Base-by-base conservation (phyloP, 2,329 filamentous ascomycete genomes). In the Pseudopyricularia javanii region DNA sequence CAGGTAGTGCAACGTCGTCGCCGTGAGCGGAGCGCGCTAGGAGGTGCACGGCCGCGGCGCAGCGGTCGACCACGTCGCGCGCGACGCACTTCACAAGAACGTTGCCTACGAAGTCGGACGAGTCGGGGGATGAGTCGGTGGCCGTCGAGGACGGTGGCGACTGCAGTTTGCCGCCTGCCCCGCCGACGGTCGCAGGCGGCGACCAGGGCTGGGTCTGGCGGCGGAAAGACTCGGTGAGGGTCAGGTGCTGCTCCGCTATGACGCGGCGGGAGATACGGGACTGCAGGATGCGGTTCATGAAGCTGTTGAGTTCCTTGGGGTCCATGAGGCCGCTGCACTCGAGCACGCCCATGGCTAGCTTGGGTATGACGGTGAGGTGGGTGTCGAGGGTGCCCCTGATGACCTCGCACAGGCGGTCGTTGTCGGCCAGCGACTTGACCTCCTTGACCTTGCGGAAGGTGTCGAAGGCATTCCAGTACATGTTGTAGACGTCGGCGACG, bases 401-500 rank as follows among this genome's bases (percentile, higher is more conserved):
- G 54, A 89, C 74, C 53, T 86, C 79, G 72, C 93, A 98, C 60
- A 95, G 85, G 45, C 69, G 73, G 59, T 96, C 90, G 65, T 98
- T 98, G 62, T 97, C 91, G 32, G 95, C 86, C 34, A 95, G 71
- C 0, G 82, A 86, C 62, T 85, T 85, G 60, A 98, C 83, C 63
- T 95, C 89, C 50, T 84, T 83, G 40, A 96, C 75, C 59, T 86
- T 85, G 49, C 93, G 86, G 58, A 97, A 86, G 52, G 76, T 83
- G 65, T 98, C 93, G 62, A 98, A 98, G n/a, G 93, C 91, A 59
- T 84, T 83, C 70, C 96, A 95, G 73, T 98, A 98, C 7, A 96
- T 78, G 66, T 97, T 89, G 70, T 98, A 98, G 33, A 97, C 93
- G 59, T 94, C 84, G 64, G 87, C 89, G 57, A 98, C 87, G 67